Evolutionary conservation across 306 rosid species (phyloP).

Genomic region (apple (Malus domestica)): DNA sequence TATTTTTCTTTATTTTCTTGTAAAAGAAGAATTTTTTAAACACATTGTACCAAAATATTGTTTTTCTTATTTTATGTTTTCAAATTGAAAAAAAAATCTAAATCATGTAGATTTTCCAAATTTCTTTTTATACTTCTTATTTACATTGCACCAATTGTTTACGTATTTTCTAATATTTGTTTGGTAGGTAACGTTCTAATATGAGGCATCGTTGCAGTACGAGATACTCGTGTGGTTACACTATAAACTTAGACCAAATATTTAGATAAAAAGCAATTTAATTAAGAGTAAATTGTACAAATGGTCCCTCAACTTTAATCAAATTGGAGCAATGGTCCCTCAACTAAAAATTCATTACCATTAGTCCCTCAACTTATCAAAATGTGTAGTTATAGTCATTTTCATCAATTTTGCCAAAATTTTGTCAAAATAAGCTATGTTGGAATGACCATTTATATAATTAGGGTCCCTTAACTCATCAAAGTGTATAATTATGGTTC

Average conservation of each 20-base stretch:
- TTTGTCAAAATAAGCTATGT: too few relatives aligned
- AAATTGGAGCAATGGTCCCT: too few relatives aligned
- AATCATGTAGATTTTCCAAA: not conserved
- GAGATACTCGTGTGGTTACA: not conserved
- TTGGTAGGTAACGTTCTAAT: not conserved
- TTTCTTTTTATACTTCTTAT: not conserved
- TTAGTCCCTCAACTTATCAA: too few relatives aligned
- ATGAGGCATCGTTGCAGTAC: fast-evolving
- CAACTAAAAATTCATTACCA: too few relatives aligned
- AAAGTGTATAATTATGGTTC: too few relatives aligned
- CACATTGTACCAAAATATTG: not conserved
- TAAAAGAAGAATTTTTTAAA: too few relatives aligned
- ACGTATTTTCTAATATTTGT: not conserved
- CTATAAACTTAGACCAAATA: not conserved
- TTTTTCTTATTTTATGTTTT: not conserved
- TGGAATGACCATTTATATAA: too few relatives aligned
- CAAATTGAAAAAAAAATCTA: not conserved
- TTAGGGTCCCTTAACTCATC: too few relatives aligned
- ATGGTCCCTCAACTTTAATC: too few relatives aligned
- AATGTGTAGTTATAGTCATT: too few relatives aligned
- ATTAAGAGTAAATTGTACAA: not conserved
- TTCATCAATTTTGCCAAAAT: too few relatives aligned
- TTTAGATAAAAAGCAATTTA: not conserved
- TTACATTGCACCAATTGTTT: not conserved
- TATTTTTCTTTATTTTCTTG: too few relatives aligned